Evolutionary conservation across 1,139 yeast genomes (phyloP), one percentile per base, ranked within the genome.

Genomic region (Suzukiozyma palmioleophila): DNA sequence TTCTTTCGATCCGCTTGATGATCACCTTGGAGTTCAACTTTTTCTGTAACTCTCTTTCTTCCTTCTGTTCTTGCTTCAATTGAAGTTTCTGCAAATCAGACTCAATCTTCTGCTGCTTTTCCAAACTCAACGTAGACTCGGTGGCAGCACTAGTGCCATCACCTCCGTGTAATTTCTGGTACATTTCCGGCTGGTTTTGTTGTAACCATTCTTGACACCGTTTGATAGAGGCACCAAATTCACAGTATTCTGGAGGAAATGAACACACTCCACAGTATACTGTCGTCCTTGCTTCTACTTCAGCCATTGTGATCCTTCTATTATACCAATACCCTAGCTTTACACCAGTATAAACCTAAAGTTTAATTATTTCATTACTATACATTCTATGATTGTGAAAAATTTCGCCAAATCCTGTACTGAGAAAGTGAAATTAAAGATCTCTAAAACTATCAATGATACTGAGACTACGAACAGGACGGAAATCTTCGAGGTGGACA

Each of bases 181-280:
- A 89, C 35, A 84, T 57, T 11, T 75, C 84, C 2, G 70, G 61
- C 50, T 88, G 73, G 39, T 71, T 69, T 33, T 74, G 77, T 43
- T 75, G 67, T 33, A 90, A 73, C 96, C 97, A 89, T 30, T 76
- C 81, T 53, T 84, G 86, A 66, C 98, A 90, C 57, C 88, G 79
- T 56, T 82, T 83, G 60, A 84, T 73, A 31, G 82, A 73, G 36
- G 86, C 85, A 11, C 96, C 95, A 58, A 89, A 90, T 59, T 90
- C 97, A 66, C 98, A 90, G 64, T 82, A 90, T 62, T 89, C 97
- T 2, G 92, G 92, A 12, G 97, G 97, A 56, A 79, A 82, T 1
- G 89, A 65, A 61, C 97, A 90, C 8, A 89, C 76, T 5, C 81
- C 92, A 62, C 97, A 90, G 65, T 90, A 89, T 10, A 75, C 53